Evolutionary conservation across 148 eudicot species (phyloP), one percentile per base, ranked within the genome.

Genomic region (Fagopyrum homotropicum): DNA sequence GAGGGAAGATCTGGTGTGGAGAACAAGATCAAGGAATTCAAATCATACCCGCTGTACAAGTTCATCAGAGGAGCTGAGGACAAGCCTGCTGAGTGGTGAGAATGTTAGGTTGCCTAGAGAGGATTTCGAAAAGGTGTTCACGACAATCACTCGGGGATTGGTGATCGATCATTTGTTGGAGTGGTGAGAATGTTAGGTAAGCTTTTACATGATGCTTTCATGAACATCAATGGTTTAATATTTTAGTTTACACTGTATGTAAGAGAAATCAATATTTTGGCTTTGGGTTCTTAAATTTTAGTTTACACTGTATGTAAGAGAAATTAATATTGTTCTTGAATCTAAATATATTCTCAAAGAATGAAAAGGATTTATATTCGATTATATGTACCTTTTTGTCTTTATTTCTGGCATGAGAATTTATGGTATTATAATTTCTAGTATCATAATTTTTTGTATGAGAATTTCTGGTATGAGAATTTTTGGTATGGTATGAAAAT

Each of bases 111-210:
- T 80, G n/a, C 83, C 80, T 0, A 80, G 80, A 3, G 80, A 81
- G 71, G 83, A 81, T 54, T 77, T 81, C 19, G 80, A 81, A 4
- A 81, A 63, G 55, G 80, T 81, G 2, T 81, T 81, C 43, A 14
- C 80, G 1, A 77, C 83, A 1, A 77, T 81, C 0, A 68, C 75
- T 48, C 76, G 8, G 5, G 83, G 83, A 11, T 76, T 59, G 55
- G 16, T 81, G 69, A 57, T 81, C 19, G 83, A 81, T 69, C 83
- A 80, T 0, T 50, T 81, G 75, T 45, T 81, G 71, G 72, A 74
- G 29, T 77, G 80, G 5, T 49, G 77, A 46, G 70, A 77, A 48
- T 79, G 75, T 43, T 79, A 64, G 70, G 6, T 9, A 0, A 26
- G 43, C 14, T 30, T 61, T 35, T 64, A 60, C 66, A 40, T 64